These are phyloP conservation scores for Hordeum pubiflorum DNA, from an alignment of 202 grass and related monocot species.

Conservation along the genomic window DNA sequence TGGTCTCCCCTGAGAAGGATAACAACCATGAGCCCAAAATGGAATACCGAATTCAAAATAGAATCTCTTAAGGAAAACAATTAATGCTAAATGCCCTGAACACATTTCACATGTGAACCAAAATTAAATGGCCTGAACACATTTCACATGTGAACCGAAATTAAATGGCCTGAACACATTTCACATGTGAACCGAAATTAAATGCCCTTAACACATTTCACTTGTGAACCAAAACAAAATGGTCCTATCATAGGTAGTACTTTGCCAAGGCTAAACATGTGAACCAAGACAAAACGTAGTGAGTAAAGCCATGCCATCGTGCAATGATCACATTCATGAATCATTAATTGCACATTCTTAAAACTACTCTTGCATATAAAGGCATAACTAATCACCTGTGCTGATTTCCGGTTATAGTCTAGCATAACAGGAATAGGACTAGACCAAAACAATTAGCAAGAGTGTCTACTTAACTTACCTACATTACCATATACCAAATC, in stretches of 20 bases:
- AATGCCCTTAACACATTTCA: neutral
- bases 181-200: neutral
- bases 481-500: neutral
- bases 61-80: neutral
- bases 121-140: neutral
- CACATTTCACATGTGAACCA: neutral
- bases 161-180: neutral
- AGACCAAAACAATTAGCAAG: neutral
- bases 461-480: neutral
- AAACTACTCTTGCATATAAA: neutral
- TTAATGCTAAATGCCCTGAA: neutral
- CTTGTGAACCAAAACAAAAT: neutral
- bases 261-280: neutral
- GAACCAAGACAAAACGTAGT: neutral
- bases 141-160: neutral
- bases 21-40: constrained; percentile 7
- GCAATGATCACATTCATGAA: neutral
- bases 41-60: neutral
- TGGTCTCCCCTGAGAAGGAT: constrained; percentile 55
- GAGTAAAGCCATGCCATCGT: neutral
- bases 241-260: neutral
- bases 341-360: neutral
- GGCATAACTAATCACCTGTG: neutral
- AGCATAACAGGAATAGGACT: neutral
- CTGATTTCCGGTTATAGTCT: neutral